phyloP scores from a whole-genome alignment of 2,329 filamentous ascomycete genomes.

The Phoma sp. region DNA sequence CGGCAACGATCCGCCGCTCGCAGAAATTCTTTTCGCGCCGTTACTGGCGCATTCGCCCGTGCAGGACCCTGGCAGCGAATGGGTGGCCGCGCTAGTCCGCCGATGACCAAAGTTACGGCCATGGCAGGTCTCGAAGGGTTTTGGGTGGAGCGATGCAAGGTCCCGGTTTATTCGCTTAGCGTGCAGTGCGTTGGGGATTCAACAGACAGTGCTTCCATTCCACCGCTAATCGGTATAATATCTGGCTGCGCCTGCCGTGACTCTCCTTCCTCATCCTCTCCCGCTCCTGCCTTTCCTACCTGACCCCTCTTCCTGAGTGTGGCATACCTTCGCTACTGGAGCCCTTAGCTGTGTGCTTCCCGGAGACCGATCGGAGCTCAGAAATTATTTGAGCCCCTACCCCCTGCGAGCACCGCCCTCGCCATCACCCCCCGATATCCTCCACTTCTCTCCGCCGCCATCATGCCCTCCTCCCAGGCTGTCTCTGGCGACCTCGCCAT shows the following conservation, averaged over 20 bases:
- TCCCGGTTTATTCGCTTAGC: constrained; percentile 43
- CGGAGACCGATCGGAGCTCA: constrained; percentile 19
- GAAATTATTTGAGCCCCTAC: constrained; percentile 9
- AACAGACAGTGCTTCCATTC: constrained; percentile 35
- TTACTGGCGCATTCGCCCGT: constrained; percentile 27
- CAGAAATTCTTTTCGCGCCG: constrained; percentile 40
- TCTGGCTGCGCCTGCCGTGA: constrained; percentile 19
- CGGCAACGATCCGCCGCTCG: constrained; percentile 23
- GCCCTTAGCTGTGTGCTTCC: constrained; percentile 25
- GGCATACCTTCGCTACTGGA: constrained; percentile 25
- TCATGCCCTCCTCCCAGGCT: constrained; percentile 62
- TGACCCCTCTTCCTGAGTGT: constrained; percentile 29
- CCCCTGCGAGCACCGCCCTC: constrained; percentile 26
- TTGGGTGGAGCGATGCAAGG: constrained; percentile 37
- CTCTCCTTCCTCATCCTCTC: constrained; percentile 23
- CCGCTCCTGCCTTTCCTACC: constrained; percentile 18
- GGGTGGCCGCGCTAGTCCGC: constrained; percentile 26
- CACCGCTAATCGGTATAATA: constrained; percentile 39
- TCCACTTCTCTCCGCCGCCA: constrained; percentile 15
- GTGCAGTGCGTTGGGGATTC: constrained; percentile 34
- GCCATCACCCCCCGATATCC: constrained; percentile 23
- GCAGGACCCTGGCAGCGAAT: constrained; percentile 30
- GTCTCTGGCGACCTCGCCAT: constrained; percentile 57
- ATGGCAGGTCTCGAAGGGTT: constrained; percentile 30
- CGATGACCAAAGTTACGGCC: constrained; percentile 30